Evolutionary conservation across 352 stramenopile genomes (phyloP), one percentile per base, ranked within the genome.

Genomic region (Peronospora belbahrii): DNA sequence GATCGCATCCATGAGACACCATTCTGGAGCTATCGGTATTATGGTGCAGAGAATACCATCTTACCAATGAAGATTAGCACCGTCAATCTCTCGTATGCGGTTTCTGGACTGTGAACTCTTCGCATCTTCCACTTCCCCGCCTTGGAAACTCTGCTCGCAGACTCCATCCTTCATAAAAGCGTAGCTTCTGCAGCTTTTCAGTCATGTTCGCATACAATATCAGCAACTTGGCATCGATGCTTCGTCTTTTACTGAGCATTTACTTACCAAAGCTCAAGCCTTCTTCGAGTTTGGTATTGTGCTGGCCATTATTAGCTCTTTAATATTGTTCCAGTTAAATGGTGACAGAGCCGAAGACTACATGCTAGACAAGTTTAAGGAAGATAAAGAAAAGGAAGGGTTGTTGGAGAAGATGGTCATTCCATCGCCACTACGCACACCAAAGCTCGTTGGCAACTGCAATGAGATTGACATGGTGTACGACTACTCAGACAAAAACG

Each of bases 161-260:
- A 88, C 35, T 88, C 76, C 19, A 85, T 88, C 44, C 73, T 69
- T 45, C 67, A 78, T 31, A 71, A 73, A 27, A 62, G 68, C n/a
- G n/a, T n/a, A n/a, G n/a, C n/a, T n/a, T n/a, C 37, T 61, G 76
- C 13, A 84, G 73, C 37, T 83, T 70, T 34, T 73, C 76, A 1
- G 83, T 85, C 56, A 85, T 81, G 71, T 75, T 88, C 67, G 85
- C 85, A 61, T 85, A 85, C 72, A 82, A 83, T 45, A 68, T 88
- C 31, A 71, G 61, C 61, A 88, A 85, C 41, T 38, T 85, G 3
- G 76, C 76, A 27, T 70, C 79, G 52, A 73, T 82, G 42, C 52
- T 85, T 9, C 73, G 76, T 0, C 76, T 73, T 6, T 14, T 50
- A 15, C 44, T 83, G 14, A 71, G 65, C 49, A 69, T 88, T 27